These are phyloP conservation scores for Graphium sp. DNA, from an alignment of 2,329 filamentous ascomycete species.

Conservation along the genomic window DNA sequence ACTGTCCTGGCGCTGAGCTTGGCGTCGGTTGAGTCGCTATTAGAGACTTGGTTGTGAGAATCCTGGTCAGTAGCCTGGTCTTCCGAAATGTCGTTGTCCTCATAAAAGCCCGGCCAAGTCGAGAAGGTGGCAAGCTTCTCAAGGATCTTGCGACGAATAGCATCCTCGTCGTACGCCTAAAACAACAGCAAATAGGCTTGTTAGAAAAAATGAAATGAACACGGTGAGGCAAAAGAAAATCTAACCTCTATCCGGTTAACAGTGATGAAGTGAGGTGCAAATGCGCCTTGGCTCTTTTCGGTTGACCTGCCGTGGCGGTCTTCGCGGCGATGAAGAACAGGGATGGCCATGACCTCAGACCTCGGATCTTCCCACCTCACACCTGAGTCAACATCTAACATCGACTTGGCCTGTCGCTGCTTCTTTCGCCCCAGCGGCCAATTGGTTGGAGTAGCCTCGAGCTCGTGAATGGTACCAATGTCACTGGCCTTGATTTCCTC, in stretches of 20 bases:
- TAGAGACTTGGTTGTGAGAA: slow-evolving; percentile 50
- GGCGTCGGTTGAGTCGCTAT: slow-evolving; percentile 49
- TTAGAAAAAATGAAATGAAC: slow-evolving; percentile 16
- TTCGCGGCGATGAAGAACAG: slow-evolving; percentile 46
- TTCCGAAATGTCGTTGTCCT: slow-evolving; percentile 27
- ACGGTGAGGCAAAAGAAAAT: not conserved
- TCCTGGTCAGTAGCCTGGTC: slow-evolving; percentile 49
- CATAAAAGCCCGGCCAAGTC: slow-evolving; percentile 45
- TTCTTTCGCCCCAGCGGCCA: slow-evolving; percentile 34
- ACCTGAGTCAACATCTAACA: too few relatives aligned
- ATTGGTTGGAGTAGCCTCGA: slow-evolving; percentile 68
- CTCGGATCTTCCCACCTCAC: slow-evolving; percentile 40
- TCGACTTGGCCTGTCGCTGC: too few relatives aligned
- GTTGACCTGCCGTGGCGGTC: slow-evolving; percentile 12
- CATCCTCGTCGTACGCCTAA: slow-evolving; percentile 42
- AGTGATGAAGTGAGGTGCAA: slow-evolving; percentile 54
- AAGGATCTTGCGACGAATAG: slow-evolving; percentile 66
- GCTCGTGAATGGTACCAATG: slow-evolving; percentile 54
- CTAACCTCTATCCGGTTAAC: slow-evolving; percentile 56
- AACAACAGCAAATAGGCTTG: not conserved
- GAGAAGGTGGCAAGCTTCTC: slow-evolving; percentile 62
- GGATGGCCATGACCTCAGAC: slow-evolving; percentile 52
- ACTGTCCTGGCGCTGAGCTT: slow-evolving; percentile 65
- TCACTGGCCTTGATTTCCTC: slow-evolving; percentile 56
- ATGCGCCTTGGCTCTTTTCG: slow-evolving; percentile 11